A percentile compares a stretch with the other conserved stretches of the same genome.
Evolutionary conservation across 2,329 filamentous ascomycete species (phyloP).

Genomic region (Penicillium sp.): DNA sequence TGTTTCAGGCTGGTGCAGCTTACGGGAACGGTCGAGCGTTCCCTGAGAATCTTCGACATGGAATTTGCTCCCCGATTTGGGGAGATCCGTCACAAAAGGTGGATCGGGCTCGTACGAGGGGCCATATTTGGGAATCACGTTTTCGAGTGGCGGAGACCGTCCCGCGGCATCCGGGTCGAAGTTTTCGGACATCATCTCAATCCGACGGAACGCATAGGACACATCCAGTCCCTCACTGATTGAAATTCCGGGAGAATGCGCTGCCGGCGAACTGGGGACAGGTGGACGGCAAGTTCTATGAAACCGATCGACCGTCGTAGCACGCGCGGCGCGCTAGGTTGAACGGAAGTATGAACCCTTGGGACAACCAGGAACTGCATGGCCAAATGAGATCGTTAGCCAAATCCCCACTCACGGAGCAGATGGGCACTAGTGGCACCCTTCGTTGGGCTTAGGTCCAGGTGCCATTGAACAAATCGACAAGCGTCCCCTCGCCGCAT

Average conservation of each 20-base stretch:
- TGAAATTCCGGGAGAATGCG: neutral
- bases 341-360: no score
- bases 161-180: conserved; percentile 37
- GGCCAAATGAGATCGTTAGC: no score
- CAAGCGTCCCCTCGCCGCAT: neutral
- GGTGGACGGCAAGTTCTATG: no score
- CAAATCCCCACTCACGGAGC: no score
- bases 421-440: no score
- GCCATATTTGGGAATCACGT: conserved; percentile 27
- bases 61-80: conserved; percentile 13
- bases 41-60: conserved; percentile 22
- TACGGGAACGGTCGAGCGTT: conserved; percentile 32
- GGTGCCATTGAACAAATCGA: neutral
- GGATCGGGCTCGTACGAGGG: conserved; percentile 26
- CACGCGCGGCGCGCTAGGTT: no score
- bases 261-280: neutral
- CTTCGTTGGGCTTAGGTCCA: no score
- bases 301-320: no score
- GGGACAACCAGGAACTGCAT: no score
- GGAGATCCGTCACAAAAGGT: conserved; percentile 28
- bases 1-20: conserved; percentile 26
- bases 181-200: conserved; percentile 32
- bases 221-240: neutral
- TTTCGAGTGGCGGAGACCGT: conserved; percentile 34
- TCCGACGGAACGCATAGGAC: conserved; percentile 9